Evolutionary conservation across 352 stramenopile species (phyloP).

Genomic region (Chrysophaeum taylorii): DNA sequence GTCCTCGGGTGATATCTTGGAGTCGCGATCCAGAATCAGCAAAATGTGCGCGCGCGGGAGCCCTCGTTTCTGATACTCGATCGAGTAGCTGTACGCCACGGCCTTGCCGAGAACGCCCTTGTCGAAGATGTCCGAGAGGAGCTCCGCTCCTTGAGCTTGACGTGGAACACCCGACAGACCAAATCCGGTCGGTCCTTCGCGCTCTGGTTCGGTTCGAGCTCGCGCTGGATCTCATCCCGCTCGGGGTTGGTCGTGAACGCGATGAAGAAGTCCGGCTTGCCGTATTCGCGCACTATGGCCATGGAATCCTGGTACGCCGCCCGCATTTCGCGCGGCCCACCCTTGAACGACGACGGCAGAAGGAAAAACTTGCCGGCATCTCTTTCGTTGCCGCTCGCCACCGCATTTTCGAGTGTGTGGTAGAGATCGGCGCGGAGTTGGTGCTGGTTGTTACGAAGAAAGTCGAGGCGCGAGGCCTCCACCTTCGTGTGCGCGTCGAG

Average conservation of each 20-base stretch:
- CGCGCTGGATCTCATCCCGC: slow-evolving; percentile 38
- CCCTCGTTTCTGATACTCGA: slow-evolving; percentile 47
- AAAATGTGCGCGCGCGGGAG: slow-evolving; percentile 44
- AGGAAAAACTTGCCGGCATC: slow-evolving; percentile 1
- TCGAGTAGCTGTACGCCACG: slow-evolving; percentile 30
- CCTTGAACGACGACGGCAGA: slow-evolving; percentile 16
- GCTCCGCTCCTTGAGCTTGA: slow-evolving; percentile 34
- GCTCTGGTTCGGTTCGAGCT: slow-evolving; percentile 17
- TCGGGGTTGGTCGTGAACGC: slow-evolving; percentile 45
- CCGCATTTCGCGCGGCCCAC: slow-evolving; percentile 17
- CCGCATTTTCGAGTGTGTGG: slow-evolving; percentile 9
- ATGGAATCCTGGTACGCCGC: slow-evolving; percentile 35
- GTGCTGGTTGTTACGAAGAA: slow-evolving; percentile 17
- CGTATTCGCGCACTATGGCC: slow-evolving; percentile 35
- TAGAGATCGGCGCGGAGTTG: slow-evolving; percentile 17
- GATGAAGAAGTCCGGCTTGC: slow-evolving; percentile 42
- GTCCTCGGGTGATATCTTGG: slow-evolving; percentile 21
- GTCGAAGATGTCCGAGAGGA: slow-evolving; percentile 34
- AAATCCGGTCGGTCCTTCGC: slow-evolving; percentile 27
- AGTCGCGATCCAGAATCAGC: slow-evolving; percentile 37
- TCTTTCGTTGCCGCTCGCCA: slow-evolving; percentile 1
- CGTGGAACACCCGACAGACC: slow-evolving; percentile 33
- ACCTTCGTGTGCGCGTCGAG: slow-evolving; percentile 24
- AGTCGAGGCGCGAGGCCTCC: slow-evolving; percentile 21
- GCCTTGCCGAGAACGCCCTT: slow-evolving; percentile 30